phyloP scores from a whole-genome alignment of 192 early-diverging fungal genomes.

The Coemansia aciculifera region DNA sequence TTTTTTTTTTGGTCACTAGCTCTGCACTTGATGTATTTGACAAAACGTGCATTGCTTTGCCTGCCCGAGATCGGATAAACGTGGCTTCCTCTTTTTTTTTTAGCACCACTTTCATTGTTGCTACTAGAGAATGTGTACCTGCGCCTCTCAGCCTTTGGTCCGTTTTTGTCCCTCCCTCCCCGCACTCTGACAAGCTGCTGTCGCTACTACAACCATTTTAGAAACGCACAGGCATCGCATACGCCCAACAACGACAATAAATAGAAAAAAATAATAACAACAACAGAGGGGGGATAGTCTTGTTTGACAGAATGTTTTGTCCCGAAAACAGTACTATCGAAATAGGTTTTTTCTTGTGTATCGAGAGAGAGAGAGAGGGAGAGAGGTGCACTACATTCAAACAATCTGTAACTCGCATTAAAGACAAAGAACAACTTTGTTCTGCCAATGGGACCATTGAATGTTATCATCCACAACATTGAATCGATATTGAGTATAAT shows the following conservation, averaged over 20 bases:
- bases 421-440: not conserved
- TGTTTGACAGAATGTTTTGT: not conserved
- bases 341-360: not conserved
- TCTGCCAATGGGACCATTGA: not conserved
- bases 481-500: not conserved
- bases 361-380: not conserved
- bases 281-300: not conserved
- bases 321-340: not conserved
- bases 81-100: not conserved
- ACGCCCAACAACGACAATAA: not conserved
- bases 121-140: not conserved
- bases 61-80: constrained; percentile 6
- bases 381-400: not conserved
- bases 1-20: not conserved
- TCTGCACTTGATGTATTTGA: not conserved
- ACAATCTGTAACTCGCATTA: not conserved
- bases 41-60: not conserved
- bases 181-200: not conserved
- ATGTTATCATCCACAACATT: not conserved
- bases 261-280: not conserved
- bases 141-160: not conserved
- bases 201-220: not conserved
- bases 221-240: not conserved
- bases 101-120: not conserved
- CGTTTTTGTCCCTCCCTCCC: not conserved